Conservation (phyloP, 2,329 filamentous ascomycete species). For the Hypoxylon sp. region DNA sequence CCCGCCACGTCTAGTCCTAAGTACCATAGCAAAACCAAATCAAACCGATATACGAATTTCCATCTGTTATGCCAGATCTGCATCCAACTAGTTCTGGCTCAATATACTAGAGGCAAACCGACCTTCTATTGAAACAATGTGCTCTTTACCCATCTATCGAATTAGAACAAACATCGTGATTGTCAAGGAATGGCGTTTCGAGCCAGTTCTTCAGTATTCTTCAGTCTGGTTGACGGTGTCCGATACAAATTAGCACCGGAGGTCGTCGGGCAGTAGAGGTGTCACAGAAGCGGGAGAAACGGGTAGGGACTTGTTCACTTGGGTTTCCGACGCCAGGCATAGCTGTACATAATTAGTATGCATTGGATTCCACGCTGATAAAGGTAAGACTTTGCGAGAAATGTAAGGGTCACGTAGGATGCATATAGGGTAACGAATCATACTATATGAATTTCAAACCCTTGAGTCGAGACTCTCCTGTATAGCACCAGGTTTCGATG, state of each 20-base stretch:
- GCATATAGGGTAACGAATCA: constrained; percentile 30
- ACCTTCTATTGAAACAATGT: background rate
- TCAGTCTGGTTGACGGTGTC: background rate
- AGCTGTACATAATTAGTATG: constrained; percentile 6
- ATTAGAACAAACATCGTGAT: background rate
- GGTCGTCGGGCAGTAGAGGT: background rate
- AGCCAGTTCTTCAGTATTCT: background rate
- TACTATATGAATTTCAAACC: constrained; percentile 27
- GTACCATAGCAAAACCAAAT: no score
- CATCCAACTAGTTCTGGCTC: no score
- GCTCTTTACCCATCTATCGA: no score
- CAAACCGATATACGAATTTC: no score
- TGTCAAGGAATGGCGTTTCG: background rate
- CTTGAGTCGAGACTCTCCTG: constrained; percentile 21
- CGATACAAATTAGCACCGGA: background rate
- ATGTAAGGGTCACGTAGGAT: constrained; percentile 6
- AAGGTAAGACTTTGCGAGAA: constrained; percentile 11
- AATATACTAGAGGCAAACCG: background rate
- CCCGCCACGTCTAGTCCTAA: no score
- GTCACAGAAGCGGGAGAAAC: background rate
- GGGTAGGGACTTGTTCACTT: constrained; percentile 1
- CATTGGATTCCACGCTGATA: constrained; percentile 1
- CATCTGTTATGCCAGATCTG: no score
- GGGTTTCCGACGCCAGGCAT: constrained; percentile 10
- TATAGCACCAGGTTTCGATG: constrained; percentile 6